phyloP scores from a whole-genome alignment of 805 yeast genomes.

The Ogataea ganodermae region DNA sequence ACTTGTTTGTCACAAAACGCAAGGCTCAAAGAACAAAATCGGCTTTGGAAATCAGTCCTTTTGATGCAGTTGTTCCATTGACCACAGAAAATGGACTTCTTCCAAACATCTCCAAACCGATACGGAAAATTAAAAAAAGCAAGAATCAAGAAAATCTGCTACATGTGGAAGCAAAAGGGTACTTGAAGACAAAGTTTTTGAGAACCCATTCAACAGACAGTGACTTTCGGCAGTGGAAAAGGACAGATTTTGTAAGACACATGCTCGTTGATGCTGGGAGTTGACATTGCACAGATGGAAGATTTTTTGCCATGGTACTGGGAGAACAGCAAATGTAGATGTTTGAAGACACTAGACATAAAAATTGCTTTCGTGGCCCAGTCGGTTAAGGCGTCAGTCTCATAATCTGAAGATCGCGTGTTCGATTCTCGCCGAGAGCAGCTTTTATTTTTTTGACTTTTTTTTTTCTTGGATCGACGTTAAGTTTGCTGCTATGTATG shows the following conservation, averaged over 20 bases:
- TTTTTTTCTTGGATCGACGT: no score
- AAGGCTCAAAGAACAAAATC: background rate
- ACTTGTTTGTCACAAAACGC: conserved; percentile 7
- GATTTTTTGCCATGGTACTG: no score
- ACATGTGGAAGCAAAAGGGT: background rate
- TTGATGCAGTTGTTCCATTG: background rate
- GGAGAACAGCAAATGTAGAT: no score
- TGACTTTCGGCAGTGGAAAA: conserved; percentile 12
- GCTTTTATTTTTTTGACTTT: conserved; percentile 7
- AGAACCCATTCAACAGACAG: background rate
- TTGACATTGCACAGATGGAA: no score
- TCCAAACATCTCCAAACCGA: background rate
- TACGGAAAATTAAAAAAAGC: conserved; percentile 3
- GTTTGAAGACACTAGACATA: background rate
- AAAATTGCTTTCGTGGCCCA: conserved; percentile 39
- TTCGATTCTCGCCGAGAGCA: conserved; percentile 44
- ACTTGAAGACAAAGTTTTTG: conserved; percentile 11
- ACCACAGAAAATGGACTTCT: background rate
- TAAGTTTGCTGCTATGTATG: no score
- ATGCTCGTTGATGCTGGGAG: background rate
- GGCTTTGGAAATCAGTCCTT: background rate
- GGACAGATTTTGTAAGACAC: conserved; percentile 14
- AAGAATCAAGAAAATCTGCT: conserved; percentile 8
- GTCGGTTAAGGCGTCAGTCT: conserved; percentile 44
- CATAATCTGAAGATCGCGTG: conserved; percentile 44